Evolutionary conservation across 192 early-diverging fungal genomes (phyloP).

Genomic region (Chytriomyces confervae): DNA sequence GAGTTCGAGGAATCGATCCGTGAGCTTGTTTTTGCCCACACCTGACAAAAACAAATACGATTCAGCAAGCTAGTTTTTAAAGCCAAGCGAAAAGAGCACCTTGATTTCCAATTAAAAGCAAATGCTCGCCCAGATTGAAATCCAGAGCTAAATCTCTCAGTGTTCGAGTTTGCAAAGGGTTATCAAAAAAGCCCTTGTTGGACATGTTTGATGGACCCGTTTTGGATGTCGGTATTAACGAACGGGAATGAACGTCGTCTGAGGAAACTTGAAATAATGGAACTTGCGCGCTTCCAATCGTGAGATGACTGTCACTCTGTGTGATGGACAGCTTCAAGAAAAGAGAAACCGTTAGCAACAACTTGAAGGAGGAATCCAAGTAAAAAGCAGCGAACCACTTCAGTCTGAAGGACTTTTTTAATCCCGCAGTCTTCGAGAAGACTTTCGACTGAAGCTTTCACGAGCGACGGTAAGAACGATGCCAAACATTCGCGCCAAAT

Average conservation of each 20-base stretch:
- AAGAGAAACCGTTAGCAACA: not conserved
- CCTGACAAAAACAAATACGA: not conserved
- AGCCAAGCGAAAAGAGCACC: constrained; percentile 37
- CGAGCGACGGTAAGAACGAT: constrained; percentile 71
- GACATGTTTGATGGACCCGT: not conserved
- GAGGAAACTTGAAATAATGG: constrained; percentile 29
- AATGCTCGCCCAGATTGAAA: constrained; percentile 74
- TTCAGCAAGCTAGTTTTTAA: not conserved
- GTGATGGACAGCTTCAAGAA: not conserved
- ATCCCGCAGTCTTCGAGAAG: constrained; percentile 66
- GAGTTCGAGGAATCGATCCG: constrained; percentile 72
- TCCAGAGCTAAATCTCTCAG: constrained; percentile 79
- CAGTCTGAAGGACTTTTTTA: constrained; percentile 11
- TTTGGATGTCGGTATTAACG: constrained; percentile 37
- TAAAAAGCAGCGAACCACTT: not conserved
- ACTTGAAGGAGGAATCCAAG: not conserved
- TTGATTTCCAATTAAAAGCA: constrained; percentile 82
- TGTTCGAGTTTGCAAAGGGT: constrained; percentile 72
- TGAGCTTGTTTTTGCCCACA: constrained; percentile 55
- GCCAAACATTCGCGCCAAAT: constrained; percentile 72
- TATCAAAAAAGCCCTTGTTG: constrained; percentile 74
- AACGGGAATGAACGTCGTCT: constrained; percentile 33
- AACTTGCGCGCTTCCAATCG: constrained; percentile 29
- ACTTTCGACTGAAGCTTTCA: constrained; percentile 64
- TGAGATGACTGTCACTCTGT: constrained; percentile 1